Evolutionary conservation across 495 filamentous ascomycete genomes (phyloP), one percentile per base, ranked within the genome.

Genomic region (Cercophora samala): DNA sequence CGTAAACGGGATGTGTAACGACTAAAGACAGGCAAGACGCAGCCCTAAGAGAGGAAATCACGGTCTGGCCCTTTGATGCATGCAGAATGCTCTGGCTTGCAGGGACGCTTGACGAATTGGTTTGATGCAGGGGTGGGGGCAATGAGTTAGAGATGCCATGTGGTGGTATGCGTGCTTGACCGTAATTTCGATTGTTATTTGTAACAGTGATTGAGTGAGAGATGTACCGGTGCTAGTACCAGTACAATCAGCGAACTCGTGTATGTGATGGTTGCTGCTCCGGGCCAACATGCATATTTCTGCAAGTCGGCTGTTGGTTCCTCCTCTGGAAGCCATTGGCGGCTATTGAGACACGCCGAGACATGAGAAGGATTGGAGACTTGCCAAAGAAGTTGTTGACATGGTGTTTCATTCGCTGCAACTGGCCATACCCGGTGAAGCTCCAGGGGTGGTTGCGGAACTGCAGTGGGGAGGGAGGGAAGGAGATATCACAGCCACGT

Each of bases 231-330:
- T 46, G 13, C 37, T 11, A 13, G 37, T 46, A 46, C 37, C 37
- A 13, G 37, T 46, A 58, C 54, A 58, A 58, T 11, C 23, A 22
- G 23, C 19, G 21, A 58, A 24, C 19, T 17, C 23, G 13, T 3
- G 58, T 25, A 4, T 60, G 58, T 60, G 23, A 29, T 25, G 17
- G 22, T 37, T 46, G n/a, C 18, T 21, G 15, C 5, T 15, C 37
- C 11, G 37, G 37, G 37, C 37, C 37, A 26, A 54, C 24, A 19
- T 42, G 21, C 26, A 21, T 65, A 11, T 23, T n/a, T 23, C 26
- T 58, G 60, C 65, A 58, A 17, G 53, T 52, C n/a, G 60, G 60
- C 32, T 67, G 65, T 67, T 67, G 65, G 65, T 66, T 32, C 51
- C 1, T 22, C 17, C 22, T 9, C 54, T 17, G 26, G 26, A n/a